These are phyloP conservation scores for Kodamaea restingae DNA, from an alignment of 805 yeast genomes.

Conservation along the genomic window DNA sequence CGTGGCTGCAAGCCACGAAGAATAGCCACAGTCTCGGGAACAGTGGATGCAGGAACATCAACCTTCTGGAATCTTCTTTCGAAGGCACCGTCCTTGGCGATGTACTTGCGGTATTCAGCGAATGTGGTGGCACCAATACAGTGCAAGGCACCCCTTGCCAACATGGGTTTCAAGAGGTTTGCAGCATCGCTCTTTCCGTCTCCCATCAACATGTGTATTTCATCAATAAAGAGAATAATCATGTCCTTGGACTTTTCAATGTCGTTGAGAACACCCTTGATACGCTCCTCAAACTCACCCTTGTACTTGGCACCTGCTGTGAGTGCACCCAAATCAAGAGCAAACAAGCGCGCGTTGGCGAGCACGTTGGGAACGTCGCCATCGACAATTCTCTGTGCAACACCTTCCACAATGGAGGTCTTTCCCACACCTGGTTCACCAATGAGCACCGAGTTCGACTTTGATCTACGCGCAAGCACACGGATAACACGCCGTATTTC, in stretches of 20 bases:
- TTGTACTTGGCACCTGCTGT: slow-evolving; percentile 99
- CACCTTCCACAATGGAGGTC: slow-evolving; percentile 97
- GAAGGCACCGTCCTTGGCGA: slow-evolving; percentile 97
- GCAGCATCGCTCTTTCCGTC: slow-evolving; percentile 98
- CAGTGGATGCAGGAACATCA: slow-evolving; percentile 91
- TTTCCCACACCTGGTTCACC: slow-evolving; percentile 99
- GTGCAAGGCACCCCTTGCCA: slow-evolving; percentile 93
- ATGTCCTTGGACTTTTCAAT: slow-evolving; percentile 82
- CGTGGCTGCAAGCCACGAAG: slow-evolving; percentile 93
- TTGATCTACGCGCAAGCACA: slow-evolving; percentile 93
- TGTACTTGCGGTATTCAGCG: slow-evolving; percentile 86
- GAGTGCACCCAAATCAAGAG: slow-evolving; percentile 91
- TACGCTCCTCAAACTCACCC: slow-evolving; percentile 97
- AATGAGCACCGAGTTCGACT: slow-evolving; percentile 92
- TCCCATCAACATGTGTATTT: slow-evolving; percentile 99
- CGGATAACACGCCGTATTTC: slow-evolving; percentile 94
- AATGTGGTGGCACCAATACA: slow-evolving; percentile 98
- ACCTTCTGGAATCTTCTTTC: slow-evolving; percentile 98
- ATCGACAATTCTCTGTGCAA: slow-evolving; percentile 94
- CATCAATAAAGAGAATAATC: slow-evolving; percentile 92
- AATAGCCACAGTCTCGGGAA: slow-evolving; percentile 90
- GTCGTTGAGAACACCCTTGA: slow-evolving; percentile 93
- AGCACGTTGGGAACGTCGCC: slow-evolving; percentile 91
- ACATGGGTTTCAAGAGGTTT: slow-evolving; percentile 91
- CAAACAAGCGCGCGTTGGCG: slow-evolving; percentile 74